Conservation (phyloP, 1,284 basidiomycete species). For the Dichomitus squalens region DNA sequence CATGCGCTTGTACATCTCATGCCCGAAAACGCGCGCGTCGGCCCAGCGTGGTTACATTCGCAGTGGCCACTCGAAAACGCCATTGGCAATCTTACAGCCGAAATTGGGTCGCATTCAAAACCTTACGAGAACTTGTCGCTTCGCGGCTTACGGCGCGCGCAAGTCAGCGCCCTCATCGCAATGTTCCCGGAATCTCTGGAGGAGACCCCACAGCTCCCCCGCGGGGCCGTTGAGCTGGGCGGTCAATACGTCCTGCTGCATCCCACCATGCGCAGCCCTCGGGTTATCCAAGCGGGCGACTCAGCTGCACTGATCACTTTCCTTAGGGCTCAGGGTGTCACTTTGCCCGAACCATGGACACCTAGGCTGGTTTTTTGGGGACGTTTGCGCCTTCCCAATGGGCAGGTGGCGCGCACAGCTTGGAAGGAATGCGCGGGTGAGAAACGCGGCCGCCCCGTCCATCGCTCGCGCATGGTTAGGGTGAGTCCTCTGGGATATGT, state of each 20-base stretch:
- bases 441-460: not conserved
- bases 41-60: too few relatives aligned
- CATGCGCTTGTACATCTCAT: slow-evolving; percentile 26
- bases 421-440: not conserved
- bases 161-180: slow-evolving; percentile 25
- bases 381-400: too few relatives aligned
- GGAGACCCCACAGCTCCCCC: not conserved
- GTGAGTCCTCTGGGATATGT: not conserved
- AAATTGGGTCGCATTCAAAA: slow-evolving; percentile 24
- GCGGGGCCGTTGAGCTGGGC: too few relatives aligned
- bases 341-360: not conserved
- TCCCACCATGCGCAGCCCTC: not conserved
- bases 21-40: slow-evolving; percentile 17
- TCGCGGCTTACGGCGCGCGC: slow-evolving; percentile 12
- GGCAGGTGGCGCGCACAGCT: too few relatives aligned
- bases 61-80: too few relatives aligned
- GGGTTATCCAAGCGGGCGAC: too few relatives aligned
- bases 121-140: slow-evolving; percentile 26
- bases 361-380: too few relatives aligned
- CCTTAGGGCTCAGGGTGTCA: not conserved
- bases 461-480: not conserved
- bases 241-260: not conserved
- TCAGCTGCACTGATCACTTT: not conserved
- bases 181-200: slow-evolving; percentile 20
- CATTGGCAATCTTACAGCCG: slow-evolving; percentile 30